Conservation (phyloP, 176 grass and related monocot species). For the Guadua angustifolia region DNA sequence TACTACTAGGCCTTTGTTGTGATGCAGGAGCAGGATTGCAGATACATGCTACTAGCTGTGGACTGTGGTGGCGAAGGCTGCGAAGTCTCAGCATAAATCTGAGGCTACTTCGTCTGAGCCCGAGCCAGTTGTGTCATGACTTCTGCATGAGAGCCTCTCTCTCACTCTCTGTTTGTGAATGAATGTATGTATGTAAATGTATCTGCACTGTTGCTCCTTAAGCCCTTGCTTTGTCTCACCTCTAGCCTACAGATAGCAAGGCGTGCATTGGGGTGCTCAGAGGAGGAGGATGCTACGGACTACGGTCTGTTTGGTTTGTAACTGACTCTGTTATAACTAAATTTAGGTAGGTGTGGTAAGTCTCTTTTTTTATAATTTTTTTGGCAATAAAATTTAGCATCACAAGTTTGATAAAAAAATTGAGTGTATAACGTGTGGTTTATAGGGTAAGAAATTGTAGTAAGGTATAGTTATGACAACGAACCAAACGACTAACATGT, state of each 20-base stretch:
- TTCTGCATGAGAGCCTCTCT: neutral
- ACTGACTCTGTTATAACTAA: no score
- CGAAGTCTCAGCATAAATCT: slow-evolving; percentile 35
- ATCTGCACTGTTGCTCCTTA: neutral
- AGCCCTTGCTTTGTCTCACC: slow-evolving; percentile 40
- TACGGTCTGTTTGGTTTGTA: no score
- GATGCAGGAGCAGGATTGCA: neutral
- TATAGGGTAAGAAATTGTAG: no score
- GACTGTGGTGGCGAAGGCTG: slow-evolving; percentile 28
- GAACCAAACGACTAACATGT: no score
- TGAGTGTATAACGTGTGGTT: no score
- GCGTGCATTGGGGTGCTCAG: slow-evolving; percentile 39
- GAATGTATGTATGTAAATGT: neutral
- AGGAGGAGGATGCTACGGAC: neutral
- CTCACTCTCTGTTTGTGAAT: no score
- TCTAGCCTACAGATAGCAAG: slow-evolving; percentile 39
- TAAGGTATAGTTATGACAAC: no score
- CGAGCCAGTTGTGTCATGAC: neutral
- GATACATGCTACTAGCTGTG: neutral
- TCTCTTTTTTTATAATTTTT: no score
- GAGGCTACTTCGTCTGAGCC: neutral
- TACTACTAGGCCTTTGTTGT: neutral
- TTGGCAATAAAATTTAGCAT: no score
- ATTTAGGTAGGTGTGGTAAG: no score
- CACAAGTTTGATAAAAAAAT: no score